phyloP scores from a whole-genome alignment of 2,329 filamentous ascomycete genomes.

The Fusarium sambucinum region DNA sequence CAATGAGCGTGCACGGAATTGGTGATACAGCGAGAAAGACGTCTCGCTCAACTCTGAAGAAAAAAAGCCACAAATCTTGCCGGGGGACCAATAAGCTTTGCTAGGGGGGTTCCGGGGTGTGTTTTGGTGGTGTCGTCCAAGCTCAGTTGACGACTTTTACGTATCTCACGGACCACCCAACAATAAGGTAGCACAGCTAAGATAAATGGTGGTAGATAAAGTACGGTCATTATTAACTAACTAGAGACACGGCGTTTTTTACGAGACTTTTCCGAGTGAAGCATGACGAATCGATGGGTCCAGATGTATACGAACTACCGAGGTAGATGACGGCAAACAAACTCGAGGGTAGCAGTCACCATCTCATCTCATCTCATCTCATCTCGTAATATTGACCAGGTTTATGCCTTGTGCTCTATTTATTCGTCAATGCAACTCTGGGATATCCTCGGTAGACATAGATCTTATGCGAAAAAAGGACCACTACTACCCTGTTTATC shows the following conservation, averaged over 20 bases:
- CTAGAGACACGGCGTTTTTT: background rate
- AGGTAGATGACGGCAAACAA: background rate
- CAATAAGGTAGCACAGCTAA: background rate
- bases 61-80: conserved; percentile 4
- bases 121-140: background rate
- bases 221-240: background rate
- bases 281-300: background rate
- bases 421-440: background rate
- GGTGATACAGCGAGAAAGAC: conserved; percentile 5
- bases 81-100: background rate
- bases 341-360: background rate
- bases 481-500: background rate
- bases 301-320: background rate
- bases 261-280: background rate
- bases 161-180: background rate
- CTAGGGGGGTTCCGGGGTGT: background rate
- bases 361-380: background rate
- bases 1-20: background rate
- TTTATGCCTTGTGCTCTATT: background rate
- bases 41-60: background rate
- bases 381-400: background rate
- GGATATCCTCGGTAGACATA: background rate
- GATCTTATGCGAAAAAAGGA: background rate
- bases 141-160: background rate
- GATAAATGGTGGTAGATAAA: background rate